Percentiles rank a stretch among this genome's conserved stretches.
Evolutionary conservation across 2,329 filamentous ascomycete species (phyloP).

Genomic region (Talaromyces atroroseus): DNA sequence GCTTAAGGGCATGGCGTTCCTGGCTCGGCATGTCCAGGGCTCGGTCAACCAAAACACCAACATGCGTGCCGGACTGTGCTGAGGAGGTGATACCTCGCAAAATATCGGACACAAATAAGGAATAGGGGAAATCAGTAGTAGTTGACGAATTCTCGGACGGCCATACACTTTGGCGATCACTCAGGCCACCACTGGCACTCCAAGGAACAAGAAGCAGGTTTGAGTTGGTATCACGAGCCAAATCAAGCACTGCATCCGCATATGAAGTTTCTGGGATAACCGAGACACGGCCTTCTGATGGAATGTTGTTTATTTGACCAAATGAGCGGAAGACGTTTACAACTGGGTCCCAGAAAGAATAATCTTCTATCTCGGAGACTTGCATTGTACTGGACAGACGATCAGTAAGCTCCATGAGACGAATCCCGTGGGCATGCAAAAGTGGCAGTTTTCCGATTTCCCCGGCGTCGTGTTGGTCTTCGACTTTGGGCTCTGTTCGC

Average conservation of each 20-base stretch:
- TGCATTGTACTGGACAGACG: conserved; percentile 95
- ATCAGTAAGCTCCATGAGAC: conserved; percentile 80
- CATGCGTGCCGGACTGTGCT: conserved; percentile 48
- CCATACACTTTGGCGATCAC: conserved; percentile 55
- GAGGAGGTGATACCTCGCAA: conserved; percentile 49
- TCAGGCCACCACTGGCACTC: conserved; percentile 74
- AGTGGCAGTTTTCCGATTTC: conserved; percentile 30
- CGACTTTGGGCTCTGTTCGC: conserved; percentile 15
- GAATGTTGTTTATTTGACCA: conserved; percentile 74
- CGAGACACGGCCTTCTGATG: conserved; percentile 73
- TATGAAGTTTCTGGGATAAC: conserved; percentile 74
- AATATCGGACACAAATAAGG: conserved; percentile 65
- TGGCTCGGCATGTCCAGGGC: conserved; percentile 47
- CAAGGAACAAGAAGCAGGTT: conserved; percentile 82
- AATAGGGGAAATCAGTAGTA: conserved; percentile 60
- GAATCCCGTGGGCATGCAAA: conserved; percentile 75
- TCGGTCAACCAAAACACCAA: conserved; percentile 75
- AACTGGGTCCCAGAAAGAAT: conserved; percentile 69
- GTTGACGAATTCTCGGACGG: conserved; percentile 49
- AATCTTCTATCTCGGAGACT: conserved; percentile 74
- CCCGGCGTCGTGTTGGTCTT: conserved; percentile 20
- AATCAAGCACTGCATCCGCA: conserved; percentile 67
- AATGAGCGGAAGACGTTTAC: conserved; percentile 89
- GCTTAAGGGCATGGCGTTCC: conserved; percentile 17
- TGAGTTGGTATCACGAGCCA: conserved; percentile 63